Percentiles rank a stretch among this genome's conserved stretches.
Conservation (phyloP, 2,329 filamentous ascomycete species). For the Cladophialophora immunda region DNA sequence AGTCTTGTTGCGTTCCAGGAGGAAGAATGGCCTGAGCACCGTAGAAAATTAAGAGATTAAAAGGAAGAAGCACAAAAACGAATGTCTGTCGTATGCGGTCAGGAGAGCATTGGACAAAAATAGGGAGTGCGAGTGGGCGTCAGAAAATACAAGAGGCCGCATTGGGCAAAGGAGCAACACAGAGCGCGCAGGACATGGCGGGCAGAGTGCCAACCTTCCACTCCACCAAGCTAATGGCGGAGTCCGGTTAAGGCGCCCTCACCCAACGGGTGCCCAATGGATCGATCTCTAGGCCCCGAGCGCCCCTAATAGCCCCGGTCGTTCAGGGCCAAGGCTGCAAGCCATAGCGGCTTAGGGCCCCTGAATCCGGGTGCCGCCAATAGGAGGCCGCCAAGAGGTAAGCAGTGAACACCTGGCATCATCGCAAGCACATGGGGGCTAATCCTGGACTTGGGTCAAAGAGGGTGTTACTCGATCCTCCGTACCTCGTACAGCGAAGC, state of each 20-base stretch:
- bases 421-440: constrained; percentile 17
- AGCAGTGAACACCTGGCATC: constrained; percentile 26
- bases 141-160: constrained; percentile 17
- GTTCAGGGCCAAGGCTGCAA: constrained; percentile 7
- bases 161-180: constrained; percentile 22
- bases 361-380: constrained; percentile 17
- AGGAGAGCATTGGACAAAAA: constrained; percentile 20
- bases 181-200: neutral
- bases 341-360: constrained; percentile 11
- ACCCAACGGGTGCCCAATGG: constrained; percentile 13
- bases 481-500: neutral
- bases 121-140: constrained; percentile 21
- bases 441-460: neutral
- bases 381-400: constrained; percentile 15
- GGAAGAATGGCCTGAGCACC: neutral
- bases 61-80: constrained; percentile 11
- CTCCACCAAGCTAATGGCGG: constrained; percentile 31
- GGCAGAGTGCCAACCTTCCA: neutral
- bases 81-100: constrained; percentile 8
- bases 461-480: neutral
- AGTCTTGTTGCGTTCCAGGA: neutral
- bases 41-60: constrained; percentile 13
- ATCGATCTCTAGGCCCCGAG: constrained; percentile 5
- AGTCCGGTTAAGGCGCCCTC: constrained; percentile 30
- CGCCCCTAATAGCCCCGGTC: neutral